These are phyloP conservation scores for Globisporangium sylvaticum DNA, from an alignment of 352 stramenopile species.

Conservation along the genomic window DNA sequence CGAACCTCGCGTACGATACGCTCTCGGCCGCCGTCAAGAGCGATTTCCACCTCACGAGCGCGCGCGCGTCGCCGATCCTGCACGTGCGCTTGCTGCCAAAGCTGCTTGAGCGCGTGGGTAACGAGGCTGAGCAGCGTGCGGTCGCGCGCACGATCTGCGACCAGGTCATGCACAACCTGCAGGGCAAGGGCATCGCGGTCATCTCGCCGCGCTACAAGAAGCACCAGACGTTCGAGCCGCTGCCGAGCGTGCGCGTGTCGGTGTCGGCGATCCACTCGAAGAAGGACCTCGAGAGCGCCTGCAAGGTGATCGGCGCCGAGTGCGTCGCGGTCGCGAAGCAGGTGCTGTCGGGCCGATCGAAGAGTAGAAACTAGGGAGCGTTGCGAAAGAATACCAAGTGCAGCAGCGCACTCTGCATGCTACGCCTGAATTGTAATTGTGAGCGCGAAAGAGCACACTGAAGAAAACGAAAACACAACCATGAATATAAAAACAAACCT, in stretches of 20 bases:
- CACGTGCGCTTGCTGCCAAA: constrained; percentile 58
- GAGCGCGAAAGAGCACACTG: not conserved
- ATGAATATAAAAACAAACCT: not conserved
- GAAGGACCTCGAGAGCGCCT: constrained; percentile 53
- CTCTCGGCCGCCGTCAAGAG: constrained; percentile 35
- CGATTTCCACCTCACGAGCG: constrained; percentile 53
- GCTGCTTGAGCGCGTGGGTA: constrained; percentile 31
- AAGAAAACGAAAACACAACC: not conserved
- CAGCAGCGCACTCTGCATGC: not conserved
- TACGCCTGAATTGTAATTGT: not conserved
- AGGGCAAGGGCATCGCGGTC: constrained; percentile 61
- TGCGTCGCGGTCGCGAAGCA: constrained; percentile 52
- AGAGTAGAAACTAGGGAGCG: constrained; percentile 13
- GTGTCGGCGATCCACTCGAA: constrained; percentile 66
- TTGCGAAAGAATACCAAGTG: not conserved
- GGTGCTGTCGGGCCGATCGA: constrained; percentile 26
- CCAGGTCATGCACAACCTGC: constrained; percentile 53
- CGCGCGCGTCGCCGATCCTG: constrained; percentile 62
- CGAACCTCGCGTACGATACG: constrained; percentile 51
- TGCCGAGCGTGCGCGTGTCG: constrained; percentile 72
- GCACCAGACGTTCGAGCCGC: constrained; percentile 46
- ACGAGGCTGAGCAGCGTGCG: constrained; percentile 43
- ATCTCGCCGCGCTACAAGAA: constrained; percentile 76
- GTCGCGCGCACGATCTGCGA: constrained; percentile 62
- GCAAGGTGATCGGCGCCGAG: constrained; percentile 51